Evolutionary conservation across 1,284 basidiomycete genomes (phyloP).

Genomic region (Rhodotorula sp.): DNA sequence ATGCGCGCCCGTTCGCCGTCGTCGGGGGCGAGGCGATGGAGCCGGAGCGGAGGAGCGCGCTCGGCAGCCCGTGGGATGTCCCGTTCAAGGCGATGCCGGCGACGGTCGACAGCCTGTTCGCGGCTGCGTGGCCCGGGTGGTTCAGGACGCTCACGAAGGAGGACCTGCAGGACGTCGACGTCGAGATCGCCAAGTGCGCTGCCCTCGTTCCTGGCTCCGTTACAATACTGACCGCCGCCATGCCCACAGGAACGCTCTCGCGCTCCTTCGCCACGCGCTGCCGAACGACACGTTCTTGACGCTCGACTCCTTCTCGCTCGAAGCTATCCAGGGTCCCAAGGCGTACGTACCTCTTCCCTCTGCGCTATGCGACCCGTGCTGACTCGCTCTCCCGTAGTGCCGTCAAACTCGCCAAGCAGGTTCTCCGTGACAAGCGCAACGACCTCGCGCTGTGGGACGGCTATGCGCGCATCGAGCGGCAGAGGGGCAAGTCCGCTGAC

Average conservation of each 20-base stretch:
- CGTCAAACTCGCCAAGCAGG: slow-evolving; percentile 67
- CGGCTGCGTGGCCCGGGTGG: slow-evolving; percentile 46
- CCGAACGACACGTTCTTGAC: slow-evolving; percentile 51
- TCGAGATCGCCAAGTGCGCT: slow-evolving; percentile 47
- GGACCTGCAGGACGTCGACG: slow-evolving; percentile 47
- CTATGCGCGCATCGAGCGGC: slow-evolving; percentile 76
- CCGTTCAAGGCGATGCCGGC: slow-evolving; percentile 44
- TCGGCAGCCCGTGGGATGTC: slow-evolving; percentile 40
- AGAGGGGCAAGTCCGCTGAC: slow-evolving; percentile 68
- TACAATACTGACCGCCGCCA: not conserved
- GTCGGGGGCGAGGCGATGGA: slow-evolving; percentile 54
- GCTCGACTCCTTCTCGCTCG: slow-evolving; percentile 58
- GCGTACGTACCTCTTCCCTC: slow-evolving; percentile 54
- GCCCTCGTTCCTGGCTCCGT: not conserved
- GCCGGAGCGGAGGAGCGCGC: slow-evolving; percentile 45
- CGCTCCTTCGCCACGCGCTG: slow-evolving; percentile 45
- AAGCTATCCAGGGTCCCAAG: slow-evolving; percentile 64
- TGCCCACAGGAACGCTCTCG: slow-evolving; percentile 44
- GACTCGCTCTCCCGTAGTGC: slow-evolving; percentile 57
- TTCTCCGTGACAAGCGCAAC: slow-evolving; percentile 65
- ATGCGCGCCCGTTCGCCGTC: slow-evolving; percentile 46
- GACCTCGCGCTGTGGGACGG: slow-evolving; percentile 75
- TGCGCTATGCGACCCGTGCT: slow-evolving; percentile 21
- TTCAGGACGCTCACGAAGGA: slow-evolving; percentile 48
- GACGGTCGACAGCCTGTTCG: slow-evolving; percentile 42